A percentile compares a stretch with the other conserved stretches of the same genome.
phyloP scores from a whole-genome alignment of 208 protist species.

The Trypanosoma melophagium region DNA sequence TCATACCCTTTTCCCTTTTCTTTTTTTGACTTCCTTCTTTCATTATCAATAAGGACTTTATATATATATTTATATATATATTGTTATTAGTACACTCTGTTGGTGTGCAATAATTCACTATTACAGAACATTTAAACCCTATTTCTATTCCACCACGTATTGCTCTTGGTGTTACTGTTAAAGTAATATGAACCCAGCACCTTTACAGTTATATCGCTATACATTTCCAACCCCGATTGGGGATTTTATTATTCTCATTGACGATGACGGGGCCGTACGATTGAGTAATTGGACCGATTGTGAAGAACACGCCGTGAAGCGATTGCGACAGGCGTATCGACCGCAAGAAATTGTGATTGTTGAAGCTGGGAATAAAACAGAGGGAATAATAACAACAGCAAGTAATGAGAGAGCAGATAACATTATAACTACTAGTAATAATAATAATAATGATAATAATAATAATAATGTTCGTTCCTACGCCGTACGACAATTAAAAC shows the following conservation, averaged over 20 bases:
- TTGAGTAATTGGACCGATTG: conserved; percentile 53
- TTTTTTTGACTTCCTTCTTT: no score
- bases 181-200: neutral
- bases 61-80: no score
- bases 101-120: no score
- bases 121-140: no score
- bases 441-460: neutral
- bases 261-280: conserved; percentile 52
- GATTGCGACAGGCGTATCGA: conserved; percentile 25
- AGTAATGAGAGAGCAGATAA: neutral
- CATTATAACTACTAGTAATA: no score
- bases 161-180: neutral
- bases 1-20: no score
- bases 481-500: conserved; percentile 30
- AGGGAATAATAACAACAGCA: neutral
- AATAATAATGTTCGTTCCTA: conserved; percentile 1
- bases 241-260: conserved; percentile 52
- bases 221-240: conserved; percentile 46
- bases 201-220: conserved; percentile 43
- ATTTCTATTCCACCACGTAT: no score
- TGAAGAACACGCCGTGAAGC: conserved; percentile 25
- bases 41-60: no score
- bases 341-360: conserved; percentile 14
- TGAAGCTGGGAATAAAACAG: neutral
- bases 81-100: no score